phyloP scores from a whole-genome alignment of 345 rosid genomes.

The Camelina neglecta region DNA sequence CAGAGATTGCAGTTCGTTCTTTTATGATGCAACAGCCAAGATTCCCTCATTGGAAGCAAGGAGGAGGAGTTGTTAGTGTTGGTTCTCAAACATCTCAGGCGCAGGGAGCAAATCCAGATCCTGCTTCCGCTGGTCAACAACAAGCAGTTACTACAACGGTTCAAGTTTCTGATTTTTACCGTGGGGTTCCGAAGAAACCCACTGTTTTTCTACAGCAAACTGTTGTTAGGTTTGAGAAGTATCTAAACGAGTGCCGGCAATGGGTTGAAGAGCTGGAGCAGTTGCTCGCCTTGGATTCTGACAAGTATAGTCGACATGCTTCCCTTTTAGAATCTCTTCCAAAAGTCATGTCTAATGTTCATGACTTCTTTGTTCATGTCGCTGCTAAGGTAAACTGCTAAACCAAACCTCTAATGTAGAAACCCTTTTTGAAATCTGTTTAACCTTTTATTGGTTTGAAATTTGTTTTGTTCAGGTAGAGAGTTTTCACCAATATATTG shows the following conservation, averaged over 20 bases:
- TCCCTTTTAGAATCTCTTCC: constrained; percentile 86
- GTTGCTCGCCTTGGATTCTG: constrained; percentile 72
- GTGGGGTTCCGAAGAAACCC: constrained; percentile 91
- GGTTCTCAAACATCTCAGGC: constrained; percentile 67
- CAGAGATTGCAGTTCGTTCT: constrained; percentile 88
- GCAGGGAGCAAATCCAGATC: constrained; percentile 57
- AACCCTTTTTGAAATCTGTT: constrained; percentile 4
- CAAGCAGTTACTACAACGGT: constrained; percentile 55
- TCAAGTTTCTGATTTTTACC: constrained; percentile 80
- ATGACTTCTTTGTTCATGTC: constrained; percentile 89
- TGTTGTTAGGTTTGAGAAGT: constrained; percentile 85
- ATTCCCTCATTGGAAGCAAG: constrained; percentile 63
- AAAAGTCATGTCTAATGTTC: constrained; percentile 85
- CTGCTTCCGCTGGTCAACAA: constrained; percentile 70
- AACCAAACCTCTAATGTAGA: background rate
- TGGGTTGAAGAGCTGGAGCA: constrained; percentile 98
- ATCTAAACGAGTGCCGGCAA: constrained; percentile 77
- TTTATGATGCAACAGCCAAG: constrained; percentile 83
- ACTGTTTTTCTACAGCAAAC: constrained; percentile 83
- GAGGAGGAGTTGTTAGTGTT: constrained; percentile 49
- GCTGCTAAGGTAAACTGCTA: constrained; percentile 80
- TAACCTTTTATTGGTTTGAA: background rate
- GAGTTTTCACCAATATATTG: constrained; percentile 87
- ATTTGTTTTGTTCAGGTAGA: constrained; percentile 60
- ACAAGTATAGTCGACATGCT: constrained; percentile 58